phyloP scores from a whole-genome alignment of 2,329 filamentous ascomycete species.

The Cladophialophora bantiana region DNA sequence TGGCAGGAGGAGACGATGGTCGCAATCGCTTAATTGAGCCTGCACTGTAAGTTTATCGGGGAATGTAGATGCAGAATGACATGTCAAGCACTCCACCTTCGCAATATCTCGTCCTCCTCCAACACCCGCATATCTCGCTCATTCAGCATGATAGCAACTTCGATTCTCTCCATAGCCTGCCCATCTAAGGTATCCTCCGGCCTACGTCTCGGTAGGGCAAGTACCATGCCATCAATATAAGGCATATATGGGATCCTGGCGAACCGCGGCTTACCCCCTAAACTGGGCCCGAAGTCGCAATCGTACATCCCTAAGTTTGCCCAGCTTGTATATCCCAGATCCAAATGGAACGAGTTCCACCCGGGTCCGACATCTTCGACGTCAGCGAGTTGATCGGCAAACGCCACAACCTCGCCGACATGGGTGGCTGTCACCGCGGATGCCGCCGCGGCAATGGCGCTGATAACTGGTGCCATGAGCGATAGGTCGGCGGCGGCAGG shows the following conservation, averaged over 20 bases:
- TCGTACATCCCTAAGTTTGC: slow-evolving; percentile 22
- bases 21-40: too few relatives aligned
- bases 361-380: slow-evolving; percentile 20
- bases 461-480: slow-evolving; percentile 18
- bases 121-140: slow-evolving; percentile 18
- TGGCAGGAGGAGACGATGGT: too few relatives aligned
- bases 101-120: slow-evolving; percentile 17
- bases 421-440: slow-evolving; percentile 17
- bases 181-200: slow-evolving; percentile 9
- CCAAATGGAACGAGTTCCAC: slow-evolving; percentile 23
- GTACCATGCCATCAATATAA: slow-evolving; percentile 22
- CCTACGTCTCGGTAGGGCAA: slow-evolving; percentile 18
- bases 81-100: slow-evolving; percentile 19
- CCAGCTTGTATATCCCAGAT: slow-evolving; percentile 25
- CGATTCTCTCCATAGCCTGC: slow-evolving; percentile 16
- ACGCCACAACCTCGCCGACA: slow-evolving; percentile 20
- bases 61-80: background rate
- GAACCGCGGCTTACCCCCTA: slow-evolving; percentile 20
- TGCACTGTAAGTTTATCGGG: too few relatives aligned
- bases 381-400: slow-evolving; percentile 18
- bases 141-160: slow-evolving; percentile 20
- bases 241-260: slow-evolving; percentile 18
- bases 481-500: slow-evolving; percentile 12
- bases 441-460: slow-evolving; percentile 16
- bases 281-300: slow-evolving; percentile 21